Evolutionary conservation across 805 yeast genomes (phyloP), one percentile per base, ranked within the genome.

Genomic region (Kockiozyma suomiensis): DNA sequence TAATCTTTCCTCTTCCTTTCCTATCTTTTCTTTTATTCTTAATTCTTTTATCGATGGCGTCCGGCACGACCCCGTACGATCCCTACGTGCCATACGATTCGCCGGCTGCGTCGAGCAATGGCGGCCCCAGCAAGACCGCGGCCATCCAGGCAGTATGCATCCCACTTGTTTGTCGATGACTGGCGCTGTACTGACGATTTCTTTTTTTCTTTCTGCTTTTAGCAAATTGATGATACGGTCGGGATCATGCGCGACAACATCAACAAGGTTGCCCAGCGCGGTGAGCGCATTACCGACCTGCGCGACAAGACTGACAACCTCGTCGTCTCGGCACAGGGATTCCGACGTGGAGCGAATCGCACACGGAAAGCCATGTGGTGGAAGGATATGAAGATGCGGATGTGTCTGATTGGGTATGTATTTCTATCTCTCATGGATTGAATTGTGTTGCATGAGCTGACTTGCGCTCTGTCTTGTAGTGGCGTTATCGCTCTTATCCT

Each of bases 321-420:
- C 69, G 96, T 96, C 46, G 90, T 86, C 49, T 84, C 90, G 49
- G 98, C 99, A 8, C 93, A 90, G 69, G 94, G 96, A 38, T 93
- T 94, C 79, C 90, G 96, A 74, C 84, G 96, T 73, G 96, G 97
- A 42, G 98, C 99, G 61, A 93, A 93, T 78, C 86, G 96, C 70
- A 97, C 93, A 50, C 88, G 99, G 77, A 93, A 92, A 76, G 96
- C 92, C 73, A 93, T 93, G 97, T 93, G 98, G 98, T 89, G 96
- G 88, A 93, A 94, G 76, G 97, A 93, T 74, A 82, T 94, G 84
- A 94, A 94, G 79, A 88, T 94, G 93, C 87, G 96, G 75, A 78
- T 92, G 80, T 93, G 98, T 76, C 77, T 89, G 59, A 86, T 92
- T 61, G 84, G 87, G 66, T 63, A 50, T 12, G 66, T 59, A n/a